Conservation (phyloP, 768 basidiomycete genomes). For the Clitopilus passeckerianus region DNA sequence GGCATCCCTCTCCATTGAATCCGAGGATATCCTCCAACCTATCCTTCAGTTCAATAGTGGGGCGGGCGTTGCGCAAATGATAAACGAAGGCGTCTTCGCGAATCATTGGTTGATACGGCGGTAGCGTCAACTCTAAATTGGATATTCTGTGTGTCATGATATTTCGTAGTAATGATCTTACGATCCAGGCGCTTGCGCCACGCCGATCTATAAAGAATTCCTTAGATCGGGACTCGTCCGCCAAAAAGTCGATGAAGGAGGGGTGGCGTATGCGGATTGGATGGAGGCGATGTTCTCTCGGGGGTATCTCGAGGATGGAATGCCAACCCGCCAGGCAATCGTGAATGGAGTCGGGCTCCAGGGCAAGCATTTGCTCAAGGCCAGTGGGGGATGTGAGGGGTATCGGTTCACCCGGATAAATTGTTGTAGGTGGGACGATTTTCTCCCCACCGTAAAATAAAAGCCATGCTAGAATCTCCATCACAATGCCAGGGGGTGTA, state of each 20-base stretch:
- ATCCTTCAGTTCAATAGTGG: too few relatives aligned
- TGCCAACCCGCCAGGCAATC: neutral
- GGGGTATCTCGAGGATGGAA: neutral
- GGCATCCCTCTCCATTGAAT: too few relatives aligned
- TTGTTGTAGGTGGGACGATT: neutral
- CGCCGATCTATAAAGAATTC: neutral
- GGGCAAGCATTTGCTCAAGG: neutral
- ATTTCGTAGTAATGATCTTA: too few relatives aligned
- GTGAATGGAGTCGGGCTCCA: neutral
- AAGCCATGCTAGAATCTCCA: neutral
- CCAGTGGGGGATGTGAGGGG: neutral
- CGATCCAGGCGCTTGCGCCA: too few relatives aligned
- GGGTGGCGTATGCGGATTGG: neutral
- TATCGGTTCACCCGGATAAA: neutral
- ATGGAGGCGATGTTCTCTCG: neutral
- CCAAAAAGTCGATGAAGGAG: neutral
- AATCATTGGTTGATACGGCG: too few relatives aligned
- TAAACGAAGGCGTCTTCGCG: too few relatives aligned
- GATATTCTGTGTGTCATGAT: too few relatives aligned
- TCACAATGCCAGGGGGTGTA: neutral
- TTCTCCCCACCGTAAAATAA: neutral
- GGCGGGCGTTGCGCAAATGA: too few relatives aligned
- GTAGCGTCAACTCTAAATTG: too few relatives aligned
- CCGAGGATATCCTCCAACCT: too few relatives aligned
- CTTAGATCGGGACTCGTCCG: neutral